Percentiles rank a stretch among this genome's conserved stretches.
These are phyloP conservation scores for Torrubiella hemipterigena DNA, from an alignment of 2,329 filamentous ascomycete species.

Conservation along the genomic window DNA sequence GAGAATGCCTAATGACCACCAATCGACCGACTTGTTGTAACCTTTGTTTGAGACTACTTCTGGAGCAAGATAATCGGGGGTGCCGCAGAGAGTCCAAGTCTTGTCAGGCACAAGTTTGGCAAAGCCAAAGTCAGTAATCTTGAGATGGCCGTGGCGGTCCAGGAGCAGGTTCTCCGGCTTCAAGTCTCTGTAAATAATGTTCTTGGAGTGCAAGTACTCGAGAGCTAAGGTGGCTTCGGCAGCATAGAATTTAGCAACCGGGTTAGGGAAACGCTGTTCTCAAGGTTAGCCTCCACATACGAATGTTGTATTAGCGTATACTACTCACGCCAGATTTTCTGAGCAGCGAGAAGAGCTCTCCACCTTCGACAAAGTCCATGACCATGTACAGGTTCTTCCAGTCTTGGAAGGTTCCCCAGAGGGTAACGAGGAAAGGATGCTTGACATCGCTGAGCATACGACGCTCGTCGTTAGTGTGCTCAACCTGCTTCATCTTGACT, in stretches of 20 bases:
- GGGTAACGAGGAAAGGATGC: slow-evolving; percentile 91
- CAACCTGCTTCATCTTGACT: slow-evolving; percentile 99
- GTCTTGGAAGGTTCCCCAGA: slow-evolving; percentile 98
- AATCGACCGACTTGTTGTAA: slow-evolving; percentile 99
- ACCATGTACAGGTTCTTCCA: slow-evolving; percentile 97
- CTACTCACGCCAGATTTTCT: slow-evolving; percentile 74
- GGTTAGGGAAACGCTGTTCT: slow-evolving; percentile 88
- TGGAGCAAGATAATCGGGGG: slow-evolving; percentile 91
- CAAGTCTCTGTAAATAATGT: slow-evolving; percentile 96
- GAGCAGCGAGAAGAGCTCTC: slow-evolving; percentile 89
- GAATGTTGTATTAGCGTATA: too few relatives aligned
- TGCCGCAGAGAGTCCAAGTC: slow-evolving; percentile 97
- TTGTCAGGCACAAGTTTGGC: slow-evolving; percentile 97
- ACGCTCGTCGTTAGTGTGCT: slow-evolving; percentile 97
- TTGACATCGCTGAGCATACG: slow-evolving; percentile 94
- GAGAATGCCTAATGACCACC: slow-evolving; percentile 97
- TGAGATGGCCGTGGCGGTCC: slow-evolving; percentile 86
- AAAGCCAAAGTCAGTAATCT: slow-evolving; percentile 98
- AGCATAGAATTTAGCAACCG: slow-evolving; percentile 97
- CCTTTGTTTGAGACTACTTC: slow-evolving; percentile 99
- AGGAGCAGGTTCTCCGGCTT: slow-evolving; percentile 91
- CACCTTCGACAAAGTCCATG: slow-evolving; percentile 99
- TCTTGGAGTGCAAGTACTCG: slow-evolving; percentile 86
- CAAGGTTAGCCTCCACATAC: slow-evolving; percentile 2
- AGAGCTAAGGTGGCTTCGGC: slow-evolving; percentile 92